Evolutionary conservation across 2,329 filamentous ascomycete genomes (phyloP).

Genomic region (Sporothrix protearum): DNA sequence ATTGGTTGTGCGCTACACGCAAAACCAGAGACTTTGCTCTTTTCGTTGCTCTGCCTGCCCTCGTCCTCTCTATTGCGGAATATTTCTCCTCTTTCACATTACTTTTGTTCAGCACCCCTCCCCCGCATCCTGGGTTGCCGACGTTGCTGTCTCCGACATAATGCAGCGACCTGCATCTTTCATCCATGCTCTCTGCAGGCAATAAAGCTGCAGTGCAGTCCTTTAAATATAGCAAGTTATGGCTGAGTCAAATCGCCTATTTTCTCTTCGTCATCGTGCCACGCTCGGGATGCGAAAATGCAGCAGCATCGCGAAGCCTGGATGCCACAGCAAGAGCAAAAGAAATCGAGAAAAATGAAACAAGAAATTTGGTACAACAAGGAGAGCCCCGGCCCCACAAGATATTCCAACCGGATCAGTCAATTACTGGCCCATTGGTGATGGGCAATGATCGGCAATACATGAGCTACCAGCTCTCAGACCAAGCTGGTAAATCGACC

Average conservation of each 20-base stretch:
- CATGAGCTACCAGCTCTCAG: neutral
- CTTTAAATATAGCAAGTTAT: neutral
- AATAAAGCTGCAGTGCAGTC: neutral
- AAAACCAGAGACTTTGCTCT: neutral
- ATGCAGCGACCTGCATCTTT: conserved; percentile 1
- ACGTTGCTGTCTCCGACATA: neutral
- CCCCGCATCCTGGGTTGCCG: neutral
- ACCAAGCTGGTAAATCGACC: neutral
- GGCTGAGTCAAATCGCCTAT: neutral
- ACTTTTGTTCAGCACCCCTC: neutral
- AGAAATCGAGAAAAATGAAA: neutral
- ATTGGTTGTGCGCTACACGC: neutral
- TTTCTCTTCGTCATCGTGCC: neutral
- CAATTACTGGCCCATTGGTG: neutral
- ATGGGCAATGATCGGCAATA: neutral
- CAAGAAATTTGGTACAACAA: neutral
- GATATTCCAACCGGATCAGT: neutral
- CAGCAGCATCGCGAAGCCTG: no score
- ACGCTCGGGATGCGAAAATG: neutral
- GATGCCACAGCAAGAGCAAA: no score
- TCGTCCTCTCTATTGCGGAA: neutral
- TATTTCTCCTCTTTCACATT: neutral
- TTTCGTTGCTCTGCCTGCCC: neutral
- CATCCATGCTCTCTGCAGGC: neutral
- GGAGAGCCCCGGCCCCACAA: neutral